Conservation (phyloP, 2,329 filamentous ascomycete genomes). For the Penicillium sp. region DNA sequence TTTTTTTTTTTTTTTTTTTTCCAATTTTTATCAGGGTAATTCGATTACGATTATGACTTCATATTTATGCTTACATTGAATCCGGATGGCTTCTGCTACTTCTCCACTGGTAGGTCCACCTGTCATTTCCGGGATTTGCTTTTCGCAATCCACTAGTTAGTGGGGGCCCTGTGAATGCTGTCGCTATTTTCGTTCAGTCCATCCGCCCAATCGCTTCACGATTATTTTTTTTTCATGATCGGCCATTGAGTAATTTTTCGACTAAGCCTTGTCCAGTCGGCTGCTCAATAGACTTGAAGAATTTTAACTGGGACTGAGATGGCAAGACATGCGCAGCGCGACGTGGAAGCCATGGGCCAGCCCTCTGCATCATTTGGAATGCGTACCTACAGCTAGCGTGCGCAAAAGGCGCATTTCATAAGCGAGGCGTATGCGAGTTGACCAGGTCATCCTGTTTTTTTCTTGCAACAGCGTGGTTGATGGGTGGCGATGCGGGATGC, state of each 20-base stretch:
- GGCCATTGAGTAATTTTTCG: not conserved
- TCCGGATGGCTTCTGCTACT: not conserved
- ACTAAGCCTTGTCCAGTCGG: not conserved
- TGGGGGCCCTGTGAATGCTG: not conserved
- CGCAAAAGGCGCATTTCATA: constrained; percentile 1
- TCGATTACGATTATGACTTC: not conserved
- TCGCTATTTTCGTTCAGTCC: not conserved
- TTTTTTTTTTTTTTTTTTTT: not conserved
- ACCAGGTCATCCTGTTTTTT: constrained; percentile 11
- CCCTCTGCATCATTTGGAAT: constrained; percentile 6
- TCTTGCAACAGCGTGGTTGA: constrained; percentile 12
- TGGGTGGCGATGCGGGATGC: constrained; percentile 15
- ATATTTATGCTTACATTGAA: not conserved
- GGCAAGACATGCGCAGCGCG: constrained; percentile 11
- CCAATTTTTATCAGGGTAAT: not conserved
- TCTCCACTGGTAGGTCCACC: constrained; percentile 5
- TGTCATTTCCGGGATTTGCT: constrained; percentile 15
- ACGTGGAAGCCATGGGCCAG: constrained; percentile 8
- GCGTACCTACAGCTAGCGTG: constrained; percentile 16
- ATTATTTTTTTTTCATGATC: not conserved
- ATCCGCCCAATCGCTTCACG: not conserved
- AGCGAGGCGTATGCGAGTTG: constrained; percentile 11
- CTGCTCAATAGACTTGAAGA: not conserved
- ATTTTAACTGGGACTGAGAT: constrained; percentile 15
- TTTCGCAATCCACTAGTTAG: constrained; percentile 1